A percentile compares a stretch with the other conserved stretches of the same genome.
Evolutionary conservation across 2,329 filamentous ascomycete genomes (phyloP).

Genomic region (Sporothrix pallida): DNA sequence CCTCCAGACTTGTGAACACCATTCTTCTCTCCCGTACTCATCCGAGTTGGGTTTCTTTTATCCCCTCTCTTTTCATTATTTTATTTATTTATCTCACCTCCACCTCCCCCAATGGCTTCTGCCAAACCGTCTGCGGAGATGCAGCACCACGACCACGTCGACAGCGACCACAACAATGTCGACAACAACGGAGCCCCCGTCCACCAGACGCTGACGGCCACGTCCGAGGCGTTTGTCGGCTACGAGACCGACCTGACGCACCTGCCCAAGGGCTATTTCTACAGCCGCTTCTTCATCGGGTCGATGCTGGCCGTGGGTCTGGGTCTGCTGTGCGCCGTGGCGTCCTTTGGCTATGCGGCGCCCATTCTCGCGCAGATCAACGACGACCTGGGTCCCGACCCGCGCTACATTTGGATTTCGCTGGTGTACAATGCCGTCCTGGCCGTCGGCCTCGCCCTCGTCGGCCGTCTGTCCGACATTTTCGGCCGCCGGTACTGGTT

Average conservation of each 20-base stretch:
- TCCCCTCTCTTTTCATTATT: neutral
- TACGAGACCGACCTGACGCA: conserved; percentile 29
- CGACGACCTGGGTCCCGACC: conserved; percentile 33
- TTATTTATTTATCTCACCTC: neutral
- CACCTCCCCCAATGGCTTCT: neutral
- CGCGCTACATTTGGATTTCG: conserved; percentile 44
- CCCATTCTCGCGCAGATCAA: conserved; percentile 35
- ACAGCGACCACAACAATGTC: neutral
- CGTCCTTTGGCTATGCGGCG: conserved; percentile 42
- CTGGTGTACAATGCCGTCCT: conserved; percentile 43
- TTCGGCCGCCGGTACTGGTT: conserved; percentile 43
- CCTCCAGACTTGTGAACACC: neutral
- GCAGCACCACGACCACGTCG: neutral
- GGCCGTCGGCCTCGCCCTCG: conserved; percentile 41
- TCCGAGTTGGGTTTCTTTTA: neutral
- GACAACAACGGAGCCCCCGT: neutral
- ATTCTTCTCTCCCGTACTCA: neutral
- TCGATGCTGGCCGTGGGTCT: conserved; percentile 35
- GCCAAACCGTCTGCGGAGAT: neutral
- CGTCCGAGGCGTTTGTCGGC: conserved; percentile 15
- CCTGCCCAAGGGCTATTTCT: conserved; percentile 34
- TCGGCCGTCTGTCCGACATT: conserved; percentile 42
- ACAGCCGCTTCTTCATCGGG: conserved; percentile 31
- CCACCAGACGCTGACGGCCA: conserved; percentile 16
- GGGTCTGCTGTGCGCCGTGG: conserved; percentile 41